Evolutionary conservation across 306 rosid genomes (phyloP).

Genomic region (Carpinus fangiana): DNA sequence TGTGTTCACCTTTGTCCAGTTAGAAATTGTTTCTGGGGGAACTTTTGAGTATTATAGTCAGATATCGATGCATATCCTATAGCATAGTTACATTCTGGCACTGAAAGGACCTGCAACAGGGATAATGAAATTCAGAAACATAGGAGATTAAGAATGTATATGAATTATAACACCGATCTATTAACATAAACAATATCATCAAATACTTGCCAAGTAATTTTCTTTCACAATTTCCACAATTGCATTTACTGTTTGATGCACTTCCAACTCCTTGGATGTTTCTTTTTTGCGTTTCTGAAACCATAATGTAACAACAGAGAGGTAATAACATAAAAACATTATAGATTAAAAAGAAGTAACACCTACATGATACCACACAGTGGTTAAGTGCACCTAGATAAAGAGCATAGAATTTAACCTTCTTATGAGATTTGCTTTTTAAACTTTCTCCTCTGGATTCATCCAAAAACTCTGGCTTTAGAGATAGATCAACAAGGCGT

Average conservation of each 20-base stretch:
- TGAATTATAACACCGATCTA: constrained; percentile 11
- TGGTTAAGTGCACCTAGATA: background rate
- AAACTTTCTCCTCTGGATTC: constrained; percentile 47
- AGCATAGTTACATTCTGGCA: constrained; percentile 64
- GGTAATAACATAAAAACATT: constrained; percentile 15
- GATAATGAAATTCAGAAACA: constrained; percentile 27
- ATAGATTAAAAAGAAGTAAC: background rate
- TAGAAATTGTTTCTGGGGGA: constrained; percentile 53
- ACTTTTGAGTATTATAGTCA: constrained; percentile 79
- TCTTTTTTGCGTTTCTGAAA: constrained; percentile 79
- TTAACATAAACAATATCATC: constrained; percentile 16
- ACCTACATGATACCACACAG: background rate
- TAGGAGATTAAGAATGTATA: constrained; percentile 4
- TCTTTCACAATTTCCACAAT: constrained; percentile 84
- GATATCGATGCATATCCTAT: constrained; percentile 73
- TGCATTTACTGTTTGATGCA: constrained; percentile 74
- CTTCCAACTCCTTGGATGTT: constrained; percentile 47
- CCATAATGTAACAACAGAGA: constrained; percentile 15
- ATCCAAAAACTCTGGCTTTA: constrained; percentile 60
- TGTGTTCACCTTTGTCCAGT: constrained; percentile 76
- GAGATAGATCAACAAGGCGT: constrained; percentile 71
- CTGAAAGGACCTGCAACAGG: constrained; percentile 67
- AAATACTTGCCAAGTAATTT: constrained; percentile 77
- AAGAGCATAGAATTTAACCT: constrained; percentile 46
- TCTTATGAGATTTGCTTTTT: constrained; percentile 46